Base-by-base conservation (phyloP, 2,329 filamentous ascomycete genomes). In the Alternaria brassicae region DNA sequence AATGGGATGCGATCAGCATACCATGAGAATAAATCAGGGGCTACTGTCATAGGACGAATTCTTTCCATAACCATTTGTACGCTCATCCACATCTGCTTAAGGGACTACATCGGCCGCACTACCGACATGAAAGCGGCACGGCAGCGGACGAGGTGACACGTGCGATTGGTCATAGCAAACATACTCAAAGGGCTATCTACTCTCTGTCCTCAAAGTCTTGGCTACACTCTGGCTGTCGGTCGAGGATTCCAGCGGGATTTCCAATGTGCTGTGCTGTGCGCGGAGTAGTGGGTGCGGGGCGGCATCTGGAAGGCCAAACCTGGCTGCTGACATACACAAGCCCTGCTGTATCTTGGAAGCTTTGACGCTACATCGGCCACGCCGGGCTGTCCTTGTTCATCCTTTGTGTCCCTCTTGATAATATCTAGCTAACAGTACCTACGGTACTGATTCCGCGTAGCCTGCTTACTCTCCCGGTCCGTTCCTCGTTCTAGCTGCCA, bases 311-410 rank as follows among this genome's bases (percentile, higher is more conserved):
- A 36, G n/a, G 44, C 44, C 51, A 40, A 51, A 41, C 32, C 50
- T 50, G 27, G 53, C 51, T 37, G 53, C 53, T 56, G 53, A 56
- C 45, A 21, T 51, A 56, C n/a, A n/a, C n/a, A 51, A 1, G n/a
- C 12, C 8, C 19, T 15, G 44, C 44, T 13, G 30, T 30, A 34
- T 13, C 45, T 2, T 3, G 15, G 15, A 37, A 23, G 3, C 45
- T 1, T 2, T 13, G 19, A 36, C 21, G 52, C n/a, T 23, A 27
- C 41, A n/a, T n/a, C n/a, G n/a, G n/a, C n/a, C n/a, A n/a, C n/a
- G 7, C 30, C 10, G 12, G 3, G 30, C 44, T 3, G 17, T 28
- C 30, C 3, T 19, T 34, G 2, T 19, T 6, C 0, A 36, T 4
- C 0, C 19, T 23, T 36, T 4, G 25, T 21, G n/a, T n/a, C 6